Base-by-base conservation (phyloP, 139 green algal genomes). In the Chlamydomonas asymmetrica region DNA sequence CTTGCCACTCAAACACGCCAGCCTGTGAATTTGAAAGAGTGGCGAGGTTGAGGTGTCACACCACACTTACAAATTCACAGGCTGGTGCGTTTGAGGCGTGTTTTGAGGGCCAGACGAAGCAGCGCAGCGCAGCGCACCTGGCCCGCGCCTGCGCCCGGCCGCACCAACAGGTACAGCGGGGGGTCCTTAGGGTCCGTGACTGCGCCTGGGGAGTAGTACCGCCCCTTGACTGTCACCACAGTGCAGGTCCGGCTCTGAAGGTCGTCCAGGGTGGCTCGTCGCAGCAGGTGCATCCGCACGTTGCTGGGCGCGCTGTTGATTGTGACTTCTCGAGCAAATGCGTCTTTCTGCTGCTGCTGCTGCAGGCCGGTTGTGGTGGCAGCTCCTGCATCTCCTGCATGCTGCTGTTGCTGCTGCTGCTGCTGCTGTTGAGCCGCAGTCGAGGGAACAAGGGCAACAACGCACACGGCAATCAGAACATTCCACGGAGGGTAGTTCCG, bases 221-320 rank as follows among this genome's bases (percentile, higher is more conserved):
- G 75, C 3, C 87, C 87, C 3, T 68, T 70, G 4, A 74, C 84
- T 0, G 85, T 74, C 18, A 92, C 76, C 62, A 80, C 52, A 0
- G 85, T 88, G 48, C 75, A 49, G 0, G 78, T 89, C 34, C 85
- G 78, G 29, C 70, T 22, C 29, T 72, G 66, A n/a, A 92, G 85
- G 38, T 92, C 87, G 22, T 90, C 87, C 45, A 86, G 81, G 8
- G 64, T 76, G 22, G 43, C 57, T 16, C 84, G 73, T 39, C 87
- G 86, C 3, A 84, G 88, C 41, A 91, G 73, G 45, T 85, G 71
- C 43, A 84, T 74, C 31, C 87, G 77, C 13, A 85, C 50, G 1
- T 65, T 37, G 2, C 79, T 56, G 5, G 80, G 60, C 3, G 82
- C 84, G 56, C 89, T 80, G 32, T 91, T 91, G 59, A 91, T 90